Conservation (phyloP, 371 early-diverging fungal species). For the Apophysomyces ossiformis region DNA sequence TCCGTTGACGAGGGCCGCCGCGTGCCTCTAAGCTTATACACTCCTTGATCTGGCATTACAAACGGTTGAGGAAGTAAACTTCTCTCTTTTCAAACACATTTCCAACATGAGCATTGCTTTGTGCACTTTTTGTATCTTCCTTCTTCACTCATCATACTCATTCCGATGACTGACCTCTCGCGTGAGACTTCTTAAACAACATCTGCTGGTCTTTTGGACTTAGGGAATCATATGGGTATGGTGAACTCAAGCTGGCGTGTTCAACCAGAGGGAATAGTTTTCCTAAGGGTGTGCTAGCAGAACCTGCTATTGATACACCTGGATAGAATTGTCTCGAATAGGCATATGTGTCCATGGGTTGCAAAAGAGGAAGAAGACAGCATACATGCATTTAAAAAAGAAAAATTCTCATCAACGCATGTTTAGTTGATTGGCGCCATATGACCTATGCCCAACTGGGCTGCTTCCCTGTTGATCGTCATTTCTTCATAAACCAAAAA, state of each 20-base stretch:
- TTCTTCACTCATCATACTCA: no score
- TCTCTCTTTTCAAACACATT: no score
- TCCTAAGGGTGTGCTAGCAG: neutral
- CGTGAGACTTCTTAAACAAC: no score
- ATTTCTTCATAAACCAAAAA: neutral
- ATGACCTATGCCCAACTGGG: neutral
- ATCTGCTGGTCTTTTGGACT: no score
- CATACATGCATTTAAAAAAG: neutral
- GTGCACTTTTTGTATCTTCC: no score
- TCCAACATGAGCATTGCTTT: no score
- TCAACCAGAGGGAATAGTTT: neutral
- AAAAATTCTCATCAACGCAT: constrained; percentile 7
- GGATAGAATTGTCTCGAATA: neutral
- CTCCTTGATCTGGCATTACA: no score
- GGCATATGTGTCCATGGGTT: neutral
- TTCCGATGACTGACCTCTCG: no score
- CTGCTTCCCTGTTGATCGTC: neutral
- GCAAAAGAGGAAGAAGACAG: neutral
- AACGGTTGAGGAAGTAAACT: no score
- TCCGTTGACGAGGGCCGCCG: no score
- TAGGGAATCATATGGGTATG: neutral
- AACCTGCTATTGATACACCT: neutral
- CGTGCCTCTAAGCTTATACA: no score
- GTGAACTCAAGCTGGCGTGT: neutral
- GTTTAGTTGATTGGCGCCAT: constrained; percentile 1